phyloP scores from a whole-genome alignment of 768 basidiomycete species.

The Phylloporus arenicola region DNA sequence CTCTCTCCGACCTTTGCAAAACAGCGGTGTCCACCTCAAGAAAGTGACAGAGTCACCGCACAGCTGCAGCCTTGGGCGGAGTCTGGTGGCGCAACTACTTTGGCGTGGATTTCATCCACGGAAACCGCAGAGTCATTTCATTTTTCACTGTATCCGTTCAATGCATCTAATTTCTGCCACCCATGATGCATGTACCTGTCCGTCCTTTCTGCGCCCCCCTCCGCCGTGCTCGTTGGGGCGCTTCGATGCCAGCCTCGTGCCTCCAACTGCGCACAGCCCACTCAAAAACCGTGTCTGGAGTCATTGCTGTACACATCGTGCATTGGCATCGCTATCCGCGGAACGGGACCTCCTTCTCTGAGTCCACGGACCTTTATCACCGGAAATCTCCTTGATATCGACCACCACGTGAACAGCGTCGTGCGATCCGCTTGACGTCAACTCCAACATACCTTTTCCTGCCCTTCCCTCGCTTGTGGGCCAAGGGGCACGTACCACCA shows the following conservation, averaged over 20 bases:
- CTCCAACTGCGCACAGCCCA: slow-evolving; percentile 1
- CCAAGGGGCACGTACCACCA: slow-evolving; percentile 18
- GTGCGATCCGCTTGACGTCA: slow-evolving; percentile 28
- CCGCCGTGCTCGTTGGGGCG: slow-evolving; percentile 20
- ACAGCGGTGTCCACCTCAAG: too few relatives aligned
- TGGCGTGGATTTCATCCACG: slow-evolving; percentile 22
- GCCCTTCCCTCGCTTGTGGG: slow-evolving; percentile 29
- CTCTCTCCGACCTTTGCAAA: too few relatives aligned
- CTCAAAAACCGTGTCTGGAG: slow-evolving; percentile 1
- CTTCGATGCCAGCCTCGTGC: slow-evolving; percentile 1
- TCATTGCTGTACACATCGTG: background rate
- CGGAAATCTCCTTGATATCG: slow-evolving; percentile 25
- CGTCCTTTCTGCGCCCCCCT: slow-evolving; percentile 9
- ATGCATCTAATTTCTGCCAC: slow-evolving; percentile 29
- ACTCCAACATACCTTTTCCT: slow-evolving; percentile 25
- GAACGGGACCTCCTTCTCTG: background rate
- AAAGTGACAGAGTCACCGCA: too few relatives aligned
- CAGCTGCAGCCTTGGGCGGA: background rate
- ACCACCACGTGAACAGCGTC: slow-evolving; percentile 15
- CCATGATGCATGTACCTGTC: slow-evolving; percentile 21
- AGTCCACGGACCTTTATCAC: slow-evolving; percentile 27
- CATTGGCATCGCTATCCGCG: background rate
- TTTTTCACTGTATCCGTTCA: slow-evolving; percentile 18
- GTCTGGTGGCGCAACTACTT: slow-evolving; percentile 4
- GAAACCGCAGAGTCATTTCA: slow-evolving; percentile 25